A percentile compares a stretch with the other conserved stretches of the same genome.
These are phyloP conservation scores for Mycena amicta DNA, from an alignment of 768 basidiomycete genomes.

Conservation along the genomic window DNA sequence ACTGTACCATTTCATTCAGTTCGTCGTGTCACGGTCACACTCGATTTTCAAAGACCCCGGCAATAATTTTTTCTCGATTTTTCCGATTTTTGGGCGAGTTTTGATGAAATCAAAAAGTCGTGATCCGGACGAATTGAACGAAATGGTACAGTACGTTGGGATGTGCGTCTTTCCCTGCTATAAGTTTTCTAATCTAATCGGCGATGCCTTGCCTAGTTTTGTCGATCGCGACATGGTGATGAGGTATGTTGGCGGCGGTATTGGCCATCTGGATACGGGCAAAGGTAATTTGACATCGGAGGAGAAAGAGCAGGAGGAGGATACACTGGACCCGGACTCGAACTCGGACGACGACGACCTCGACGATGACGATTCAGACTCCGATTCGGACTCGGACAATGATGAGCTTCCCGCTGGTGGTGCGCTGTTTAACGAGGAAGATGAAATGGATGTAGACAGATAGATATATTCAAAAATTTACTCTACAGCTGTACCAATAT, in stretches of 20 bases:
- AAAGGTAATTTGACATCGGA: neutral
- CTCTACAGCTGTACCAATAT: too few species aligned
- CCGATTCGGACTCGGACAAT: neutral
- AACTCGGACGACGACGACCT: neutral
- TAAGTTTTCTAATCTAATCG: neutral
- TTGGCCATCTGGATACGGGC: slow-evolving; percentile 28
- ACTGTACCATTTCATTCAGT: too few species aligned
- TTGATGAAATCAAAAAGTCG: too few species aligned
- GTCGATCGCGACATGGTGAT: slow-evolving; percentile 44
- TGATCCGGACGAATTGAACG: too few species aligned
- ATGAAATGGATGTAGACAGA: neutral
- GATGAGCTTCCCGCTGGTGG: neutral
- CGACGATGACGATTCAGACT: neutral
- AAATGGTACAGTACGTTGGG: too few species aligned
- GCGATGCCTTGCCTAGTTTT: slow-evolving; percentile 29
- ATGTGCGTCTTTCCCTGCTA: slow-evolving; percentile 30
- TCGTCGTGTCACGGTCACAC: too few species aligned
- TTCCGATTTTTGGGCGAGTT: too few species aligned
- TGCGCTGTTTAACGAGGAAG: neutral
- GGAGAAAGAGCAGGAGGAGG: neutral
- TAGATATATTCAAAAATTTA: neutral
- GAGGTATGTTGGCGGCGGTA: slow-evolving; percentile 31
- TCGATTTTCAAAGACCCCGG: too few species aligned
- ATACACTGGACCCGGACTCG: neutral
- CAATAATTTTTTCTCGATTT: too few species aligned